These are phyloP conservation scores for Wickerhamiella kazuoi DNA, from an alignment of 805 yeast genomes.

Conservation along the genomic window DNA sequence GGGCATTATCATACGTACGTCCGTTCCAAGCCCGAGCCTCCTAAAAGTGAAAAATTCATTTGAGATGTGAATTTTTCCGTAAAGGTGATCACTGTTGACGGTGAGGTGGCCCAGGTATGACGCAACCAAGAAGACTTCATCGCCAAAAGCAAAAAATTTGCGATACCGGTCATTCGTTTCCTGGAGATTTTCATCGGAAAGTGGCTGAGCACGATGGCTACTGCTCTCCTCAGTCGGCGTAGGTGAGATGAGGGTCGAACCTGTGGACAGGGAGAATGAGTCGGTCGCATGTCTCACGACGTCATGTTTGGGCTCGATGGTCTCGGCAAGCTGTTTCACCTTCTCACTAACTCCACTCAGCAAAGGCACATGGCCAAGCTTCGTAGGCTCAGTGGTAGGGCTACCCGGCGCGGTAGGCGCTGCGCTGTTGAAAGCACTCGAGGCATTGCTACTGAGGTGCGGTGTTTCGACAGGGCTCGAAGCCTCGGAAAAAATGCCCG, in stretches of 20 bases:
- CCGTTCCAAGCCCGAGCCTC: constrained; percentile 58
- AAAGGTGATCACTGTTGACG: constrained; percentile 54
- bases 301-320: not conserved
- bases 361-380: not conserved
- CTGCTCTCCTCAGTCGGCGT: not conserved
- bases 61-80: constrained; percentile 71
- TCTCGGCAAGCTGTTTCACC: not conserved
- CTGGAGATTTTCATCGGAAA: constrained; percentile 26
- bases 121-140: constrained; percentile 36
- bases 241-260: not conserved
- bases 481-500: too few species aligned
- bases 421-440: not conserved
- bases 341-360: not conserved
- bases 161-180: constrained; percentile 42
- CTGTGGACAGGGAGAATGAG: not conserved
- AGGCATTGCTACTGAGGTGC: not conserved
- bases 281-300: not conserved
- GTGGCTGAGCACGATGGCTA: constrained; percentile 1
- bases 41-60: constrained; percentile 56
- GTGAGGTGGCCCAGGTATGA: constrained; percentile 31
- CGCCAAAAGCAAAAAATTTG: constrained; percentile 45
- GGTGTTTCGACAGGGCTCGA: not conserved
- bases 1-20: constrained; percentile 72
- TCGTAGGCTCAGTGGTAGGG: not conserved
- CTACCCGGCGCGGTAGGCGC: constrained; percentile 1